Base-by-base conservation (phyloP, 306 rosid genomes). In the Dalbergia cochinchinensis region DNA sequence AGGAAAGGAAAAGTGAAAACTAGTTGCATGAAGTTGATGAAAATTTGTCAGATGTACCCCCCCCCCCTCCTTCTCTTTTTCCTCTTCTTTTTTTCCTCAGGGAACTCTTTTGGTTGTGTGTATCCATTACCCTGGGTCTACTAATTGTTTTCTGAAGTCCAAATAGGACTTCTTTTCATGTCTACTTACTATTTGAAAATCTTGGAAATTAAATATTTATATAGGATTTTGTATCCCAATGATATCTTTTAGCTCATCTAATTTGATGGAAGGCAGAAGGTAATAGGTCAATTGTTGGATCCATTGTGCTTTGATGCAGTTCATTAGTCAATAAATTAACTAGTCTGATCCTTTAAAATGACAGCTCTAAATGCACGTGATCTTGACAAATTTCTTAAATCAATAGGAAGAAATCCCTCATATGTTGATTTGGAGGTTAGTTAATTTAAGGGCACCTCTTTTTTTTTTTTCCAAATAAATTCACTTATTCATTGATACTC, bases 341-440 rank as follows among this genome's bases (percentile, higher is more conserved):
- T 53, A 65, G 16, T 74, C 64, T 14, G 37, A 22, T 81, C 15
- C 48, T 61, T 71, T 53, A 61, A 50, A 47, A 82, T 85, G 83
- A 67, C 93, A 96, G 99, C 96, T 74, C 78, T 96, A 66, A 86
- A 83, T 76, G 80, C 84, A 42, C 15, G 74, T 16, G 94, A 80
- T 84, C 92, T 96, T 60, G 93, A 93, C 89, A 88, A 77, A 82
- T 96, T 96, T 83, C 91, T 96, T 44, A 90, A 79, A 65, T 88
- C 97, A 81, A 83, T 93, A 35, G 92, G 92, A 78, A 90, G 97
- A 82, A 85, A 87, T 44, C 89, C 96, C 74, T 80, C 96, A 31
- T 96, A 91, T 69, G 94, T 93, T 81, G 98, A 96, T 86, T 77
- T 96, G 88, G 98, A 96, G 97, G 99, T 96, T 85, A 85, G 88